Conservation (phyloP, 2,329 filamentous ascomycete genomes). For the Claviceps arundinis region DNA sequence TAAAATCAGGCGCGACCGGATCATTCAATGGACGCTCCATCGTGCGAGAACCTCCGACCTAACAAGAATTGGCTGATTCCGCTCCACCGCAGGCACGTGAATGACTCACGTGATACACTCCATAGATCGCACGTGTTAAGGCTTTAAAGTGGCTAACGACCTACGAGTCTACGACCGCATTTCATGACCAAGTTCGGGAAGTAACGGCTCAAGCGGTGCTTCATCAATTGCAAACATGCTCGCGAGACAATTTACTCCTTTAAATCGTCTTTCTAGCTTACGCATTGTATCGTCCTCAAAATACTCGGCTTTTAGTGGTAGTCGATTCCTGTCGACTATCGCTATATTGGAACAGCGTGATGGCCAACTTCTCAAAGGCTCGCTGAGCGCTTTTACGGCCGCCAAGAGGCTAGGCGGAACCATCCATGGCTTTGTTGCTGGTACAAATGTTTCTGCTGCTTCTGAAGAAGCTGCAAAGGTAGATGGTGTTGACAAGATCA, state of each 20-base stretch:
- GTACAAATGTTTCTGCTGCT: slow-evolving; percentile 58
- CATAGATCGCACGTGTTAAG: neutral
- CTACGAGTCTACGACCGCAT: neutral
- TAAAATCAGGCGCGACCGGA: slow-evolving; percentile 25
- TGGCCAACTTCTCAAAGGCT: slow-evolving; percentile 71
- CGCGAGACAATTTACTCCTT: slow-evolving; percentile 14
- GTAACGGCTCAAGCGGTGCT: neutral
- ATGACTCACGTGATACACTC: neutral
- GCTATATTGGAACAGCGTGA: slow-evolving; percentile 87
- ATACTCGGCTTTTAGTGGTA: neutral
- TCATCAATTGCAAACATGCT: slow-evolving; percentile 14
- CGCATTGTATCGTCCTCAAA: neutral
- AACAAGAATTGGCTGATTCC: neutral
- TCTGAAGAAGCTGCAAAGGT: slow-evolving; percentile 82
- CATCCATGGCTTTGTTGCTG: slow-evolving; percentile 79
- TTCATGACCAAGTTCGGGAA: neutral
- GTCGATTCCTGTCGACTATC: slow-evolving; percentile 56
- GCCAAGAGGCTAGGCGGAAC: slow-evolving; percentile 75
- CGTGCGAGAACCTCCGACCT: neutral
- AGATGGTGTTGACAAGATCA: slow-evolving; percentile 79
- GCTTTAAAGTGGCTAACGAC: neutral
- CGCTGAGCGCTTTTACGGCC: slow-evolving; percentile 73
- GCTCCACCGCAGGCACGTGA: neutral
- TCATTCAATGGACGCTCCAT: too few relatives aligned
- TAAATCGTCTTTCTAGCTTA: neutral